Conservation (phyloP, 2,329 filamentous ascomycete genomes). For the Didymosphaeria variabile region DNA sequence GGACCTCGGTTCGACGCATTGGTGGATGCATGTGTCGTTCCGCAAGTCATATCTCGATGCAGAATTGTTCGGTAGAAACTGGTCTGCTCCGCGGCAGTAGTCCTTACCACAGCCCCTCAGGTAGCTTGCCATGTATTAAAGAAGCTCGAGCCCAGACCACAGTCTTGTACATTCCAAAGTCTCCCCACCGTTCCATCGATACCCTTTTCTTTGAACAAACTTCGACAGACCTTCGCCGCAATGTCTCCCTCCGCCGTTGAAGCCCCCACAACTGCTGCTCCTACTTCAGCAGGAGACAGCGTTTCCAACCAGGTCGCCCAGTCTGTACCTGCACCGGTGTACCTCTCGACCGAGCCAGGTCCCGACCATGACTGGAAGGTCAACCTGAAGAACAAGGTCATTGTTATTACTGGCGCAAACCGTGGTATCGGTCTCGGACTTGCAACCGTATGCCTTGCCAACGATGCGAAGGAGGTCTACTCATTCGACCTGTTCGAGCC, state of each 20-base stretch:
- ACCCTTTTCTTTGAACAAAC: constrained; percentile 16
- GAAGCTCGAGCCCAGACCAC: constrained; percentile 1
- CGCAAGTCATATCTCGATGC: not conserved
- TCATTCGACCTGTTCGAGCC: constrained; percentile 60
- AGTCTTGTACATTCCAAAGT: constrained; percentile 2
- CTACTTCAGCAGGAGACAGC: constrained; percentile 19
- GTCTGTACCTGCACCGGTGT: constrained; percentile 41
- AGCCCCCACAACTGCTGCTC: constrained; percentile 25
- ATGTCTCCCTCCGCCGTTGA: constrained; percentile 45
- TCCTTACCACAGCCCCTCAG: not conserved
- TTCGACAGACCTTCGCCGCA: constrained; percentile 22
- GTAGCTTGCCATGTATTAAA: constrained; percentile 19
- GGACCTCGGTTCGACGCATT: constrained; percentile 26
- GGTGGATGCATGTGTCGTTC: not conserved
- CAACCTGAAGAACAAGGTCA: constrained; percentile 54
- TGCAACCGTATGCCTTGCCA: constrained; percentile 57
- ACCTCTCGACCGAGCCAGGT: constrained; percentile 54
- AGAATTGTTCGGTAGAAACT: not conserved
- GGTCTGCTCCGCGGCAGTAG: constrained; percentile 1
- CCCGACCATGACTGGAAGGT: constrained; percentile 58
- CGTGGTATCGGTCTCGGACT: constrained; percentile 57
- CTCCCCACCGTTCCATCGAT: not conserved
- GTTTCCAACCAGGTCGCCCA: constrained; percentile 30
- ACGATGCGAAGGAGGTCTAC: constrained; percentile 58
- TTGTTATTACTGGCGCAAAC: constrained; percentile 42